Evolutionary conservation across 352 stramenopile species (phyloP), one percentile per base, ranked within the genome.

Genomic region (Phytopythium boreale): DNA sequence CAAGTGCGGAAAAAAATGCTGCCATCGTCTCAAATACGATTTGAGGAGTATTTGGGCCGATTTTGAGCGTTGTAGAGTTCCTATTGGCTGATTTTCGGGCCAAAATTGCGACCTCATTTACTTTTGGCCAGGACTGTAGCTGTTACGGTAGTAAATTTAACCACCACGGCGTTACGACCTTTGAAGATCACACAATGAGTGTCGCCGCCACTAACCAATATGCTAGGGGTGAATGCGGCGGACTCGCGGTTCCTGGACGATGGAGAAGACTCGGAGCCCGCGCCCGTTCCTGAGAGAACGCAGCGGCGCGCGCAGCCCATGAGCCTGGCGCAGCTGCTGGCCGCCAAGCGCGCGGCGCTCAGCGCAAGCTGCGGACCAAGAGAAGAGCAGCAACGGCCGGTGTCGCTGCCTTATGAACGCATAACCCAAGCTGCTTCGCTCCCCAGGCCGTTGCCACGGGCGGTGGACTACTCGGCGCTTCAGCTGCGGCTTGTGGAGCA

Each of bases 241-340:
- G 22, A 4, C 46, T 8, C 12, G 22, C 47, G 47, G 14, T 36
- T 55, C 24, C 47, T 36, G 47, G 47, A n/a, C 47, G 47, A 55
- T 55, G 47, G 15, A n/a, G 31, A 46, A 12, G 22, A 22, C 14
- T 31, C 15, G 9, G 53, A 61, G 22, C 27, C 29, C n/a, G 43
- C 20, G 20, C n/a, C 11, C n/a, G 31, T n/a, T 4, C 9, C 24
- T n/a, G 9, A 49, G 22, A 19, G 24, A 12, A 8, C 24, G 12
- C 51, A 22, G 29, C 31, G 29, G 29, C 51, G 51, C 12, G 51
- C 51, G 29, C 29, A 39, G 20, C 51, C 51, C 51, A 58, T 58
- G 51, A 58, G 51, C 19, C 51, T 58, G 29, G 51, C 51, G 19
- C 51, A 58, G 29, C 51, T 58, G 51, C 27, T 58, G 29, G 55